phyloP scores from a whole-genome alignment of 805 yeast genomes.

The Wickerhamomyces canadensis region DNA sequence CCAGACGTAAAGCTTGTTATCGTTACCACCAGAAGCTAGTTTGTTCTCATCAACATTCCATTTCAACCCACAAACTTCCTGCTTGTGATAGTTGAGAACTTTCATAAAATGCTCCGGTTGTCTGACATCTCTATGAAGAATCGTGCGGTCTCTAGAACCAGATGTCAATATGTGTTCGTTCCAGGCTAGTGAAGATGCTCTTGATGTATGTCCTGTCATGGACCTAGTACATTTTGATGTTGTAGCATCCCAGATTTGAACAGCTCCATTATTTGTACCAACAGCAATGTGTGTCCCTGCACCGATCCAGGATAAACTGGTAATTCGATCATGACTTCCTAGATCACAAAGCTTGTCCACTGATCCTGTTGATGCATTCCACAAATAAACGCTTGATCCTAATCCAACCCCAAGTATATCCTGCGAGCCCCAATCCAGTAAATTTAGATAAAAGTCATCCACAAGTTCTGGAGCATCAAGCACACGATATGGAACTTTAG shows the following conservation, averaged over 20 bases:
- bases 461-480: constrained; percentile 94
- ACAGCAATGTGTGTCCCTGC: constrained; percentile 92
- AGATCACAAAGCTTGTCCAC: constrained; percentile 79
- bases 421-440: constrained; percentile 93
- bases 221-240: constrained; percentile 78
- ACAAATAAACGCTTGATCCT: constrained; percentile 80
- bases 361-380: constrained; percentile 83
- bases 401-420: constrained; percentile 88
- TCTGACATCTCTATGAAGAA: constrained; percentile 88
- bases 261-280: constrained; percentile 81
- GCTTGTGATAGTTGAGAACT: constrained; percentile 70
- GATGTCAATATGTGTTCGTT: constrained; percentile 83
- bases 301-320: constrained; percentile 90
- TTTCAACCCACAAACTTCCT: constrained; percentile 93
- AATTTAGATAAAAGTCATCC: constrained; percentile 87
- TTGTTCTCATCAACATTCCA: constrained; percentile 93
- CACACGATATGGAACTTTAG: constrained; percentile 87
- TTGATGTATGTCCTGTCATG: constrained; percentile 82
- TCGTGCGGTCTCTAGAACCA: constrained; percentile 81
- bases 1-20: constrained; percentile 83
- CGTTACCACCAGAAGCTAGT: constrained; percentile 94
- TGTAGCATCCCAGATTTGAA: constrained; percentile 92
- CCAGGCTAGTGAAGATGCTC: constrained; percentile 92
- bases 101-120: constrained; percentile 76
- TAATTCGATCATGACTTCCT: constrained; percentile 61